phyloP scores from a whole-genome alignment of 768 basidiomycete genomes.

The Lentinula guzmanii region DNA sequence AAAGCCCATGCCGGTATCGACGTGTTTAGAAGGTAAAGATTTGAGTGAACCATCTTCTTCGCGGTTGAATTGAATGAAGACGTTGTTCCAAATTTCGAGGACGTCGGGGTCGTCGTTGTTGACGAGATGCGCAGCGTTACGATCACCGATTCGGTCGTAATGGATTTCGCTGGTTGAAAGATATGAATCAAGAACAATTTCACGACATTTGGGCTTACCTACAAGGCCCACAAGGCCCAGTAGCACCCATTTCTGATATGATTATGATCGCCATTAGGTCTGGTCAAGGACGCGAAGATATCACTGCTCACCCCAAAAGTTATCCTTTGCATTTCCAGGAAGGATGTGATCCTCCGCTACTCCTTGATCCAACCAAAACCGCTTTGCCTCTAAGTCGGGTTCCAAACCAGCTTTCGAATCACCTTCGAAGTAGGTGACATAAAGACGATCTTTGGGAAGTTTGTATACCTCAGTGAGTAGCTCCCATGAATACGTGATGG shows the following conservation, averaged over 20 bases:
- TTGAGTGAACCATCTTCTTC: conserved; percentile 82
- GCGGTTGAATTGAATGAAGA: conserved; percentile 98
- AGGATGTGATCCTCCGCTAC: conserved; percentile 86
- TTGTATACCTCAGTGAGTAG: conserved; percentile 86
- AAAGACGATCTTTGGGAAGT: conserved; percentile 84
- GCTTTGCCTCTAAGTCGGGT: conserved; percentile 83
- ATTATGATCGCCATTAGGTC: conserved; percentile 3
- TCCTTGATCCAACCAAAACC: conserved; percentile 86
- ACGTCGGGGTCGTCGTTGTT: conserved; percentile 97
- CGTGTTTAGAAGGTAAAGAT: conserved; percentile 84
- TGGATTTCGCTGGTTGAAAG: conserved; percentile 74
- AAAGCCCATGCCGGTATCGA: conserved; percentile 99
- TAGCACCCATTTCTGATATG: conserved; percentile 89
- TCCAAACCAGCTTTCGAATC: conserved; percentile 80
- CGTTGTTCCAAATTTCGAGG: conserved; percentile 99
- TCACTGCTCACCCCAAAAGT: conserved; percentile 86
- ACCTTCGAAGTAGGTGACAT: conserved; percentile 97
- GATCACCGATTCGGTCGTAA: conserved; percentile 95
- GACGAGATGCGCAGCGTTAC: conserved; percentile 88
- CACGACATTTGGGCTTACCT: conserved; percentile 39
- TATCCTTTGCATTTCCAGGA: conserved; percentile 93
- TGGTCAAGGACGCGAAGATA: background rate
- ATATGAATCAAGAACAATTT: background rate
- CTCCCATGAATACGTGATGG: conserved; percentile 91
- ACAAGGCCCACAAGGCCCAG: conserved; percentile 97